Evolutionary conservation across 208 protist species (phyloP).

Genomic region (Leishmania major): DNA sequence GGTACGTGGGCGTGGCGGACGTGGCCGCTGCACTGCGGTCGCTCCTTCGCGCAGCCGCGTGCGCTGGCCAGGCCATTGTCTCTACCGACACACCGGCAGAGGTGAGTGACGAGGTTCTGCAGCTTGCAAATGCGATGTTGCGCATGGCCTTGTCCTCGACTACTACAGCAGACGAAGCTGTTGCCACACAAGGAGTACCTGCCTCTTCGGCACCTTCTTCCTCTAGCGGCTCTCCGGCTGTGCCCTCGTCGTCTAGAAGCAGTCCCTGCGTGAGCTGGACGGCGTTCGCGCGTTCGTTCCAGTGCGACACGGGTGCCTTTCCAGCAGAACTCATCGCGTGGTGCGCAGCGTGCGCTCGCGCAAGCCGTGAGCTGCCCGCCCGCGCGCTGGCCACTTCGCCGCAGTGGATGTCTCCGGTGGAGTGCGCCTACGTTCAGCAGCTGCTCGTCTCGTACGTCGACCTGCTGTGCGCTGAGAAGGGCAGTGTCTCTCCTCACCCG

Average conservation of each 20-base stretch:
- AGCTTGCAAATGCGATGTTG: conserved; percentile 27
- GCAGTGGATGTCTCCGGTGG: conserved; percentile 36
- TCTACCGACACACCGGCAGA: background rate
- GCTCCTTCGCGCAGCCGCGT: conserved; percentile 5
- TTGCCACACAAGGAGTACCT: background rate
- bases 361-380: background rate
- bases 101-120: background rate
- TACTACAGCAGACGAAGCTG: background rate
- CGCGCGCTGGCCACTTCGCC: conserved; percentile 9
- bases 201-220: background rate
- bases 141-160: conserved; percentile 8
- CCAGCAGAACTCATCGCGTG: conserved; percentile 35
- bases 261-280: conserved; percentile 19
- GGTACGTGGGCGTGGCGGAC: conserved; percentile 7
- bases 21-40: conserved; percentile 19
- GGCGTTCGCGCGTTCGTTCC: conserved; percentile 30
- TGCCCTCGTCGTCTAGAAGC: background rate
- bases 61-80: background rate
- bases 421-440: conserved; percentile 27
- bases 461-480: background rate
- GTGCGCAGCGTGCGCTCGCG: conserved; percentile 18
- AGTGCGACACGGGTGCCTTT: conserved; percentile 36
- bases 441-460: conserved; percentile 18
- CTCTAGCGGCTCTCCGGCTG: background rate
- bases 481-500: background rate